A percentile compares a stretch with the other conserved stretches of the same genome.
Conservation (phyloP, 202 grass and related monocot species). For the Panicum virgatum region DNA sequence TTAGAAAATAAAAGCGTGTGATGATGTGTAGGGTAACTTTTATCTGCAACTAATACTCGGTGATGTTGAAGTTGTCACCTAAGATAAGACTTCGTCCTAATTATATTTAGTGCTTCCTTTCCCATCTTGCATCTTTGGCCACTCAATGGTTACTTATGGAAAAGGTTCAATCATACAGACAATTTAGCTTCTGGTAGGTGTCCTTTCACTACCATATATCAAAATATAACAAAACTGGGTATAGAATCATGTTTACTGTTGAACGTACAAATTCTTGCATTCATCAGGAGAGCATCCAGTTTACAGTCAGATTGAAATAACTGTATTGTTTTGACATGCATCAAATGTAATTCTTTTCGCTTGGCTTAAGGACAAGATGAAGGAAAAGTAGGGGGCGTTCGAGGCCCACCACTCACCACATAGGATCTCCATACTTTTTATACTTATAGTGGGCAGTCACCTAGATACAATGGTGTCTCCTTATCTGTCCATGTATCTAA, state of each 20-base stretch:
- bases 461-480: slow-evolving; percentile 9
- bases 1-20: neutral
- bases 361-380: slow-evolving; percentile 8
- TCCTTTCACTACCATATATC: neutral
- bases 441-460: slow-evolving; percentile 10
- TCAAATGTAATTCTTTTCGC: neutral
- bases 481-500: neutral
- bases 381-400: neutral
- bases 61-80: neutral
- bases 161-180: neutral
- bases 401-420: neutral
- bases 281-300: neutral
- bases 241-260: neutral
- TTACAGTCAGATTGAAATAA: slow-evolving; percentile 23
- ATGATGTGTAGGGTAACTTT: slow-evolving; percentile 2
- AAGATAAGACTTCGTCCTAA: neutral
- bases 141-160: neutral
- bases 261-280: slow-evolving; percentile 13
- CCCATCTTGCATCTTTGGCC: slow-evolving; percentile 12
- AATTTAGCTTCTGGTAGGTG: neutral
- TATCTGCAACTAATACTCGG: neutral
- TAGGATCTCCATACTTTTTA: neutral
- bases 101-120: neutral
- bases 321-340: neutral
- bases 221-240: slow-evolving; percentile 2